Percentiles rank a stretch among this genome's conserved stretches.
These are phyloP conservation scores for Nitzschia putrida DNA, from an alignment of 108 stramenopile species.

Conservation along the genomic window DNA sequence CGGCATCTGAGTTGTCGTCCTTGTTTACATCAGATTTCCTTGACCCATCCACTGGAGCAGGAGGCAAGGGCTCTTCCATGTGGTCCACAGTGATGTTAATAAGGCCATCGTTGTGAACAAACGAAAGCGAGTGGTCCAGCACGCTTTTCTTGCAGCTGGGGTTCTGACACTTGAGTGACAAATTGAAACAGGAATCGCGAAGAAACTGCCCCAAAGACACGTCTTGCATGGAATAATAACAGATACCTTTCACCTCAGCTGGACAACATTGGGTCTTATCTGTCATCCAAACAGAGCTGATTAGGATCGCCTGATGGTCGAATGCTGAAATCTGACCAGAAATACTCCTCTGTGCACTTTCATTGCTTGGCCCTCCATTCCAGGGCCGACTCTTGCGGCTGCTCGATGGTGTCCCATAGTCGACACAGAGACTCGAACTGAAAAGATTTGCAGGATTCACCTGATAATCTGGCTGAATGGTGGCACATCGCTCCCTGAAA, in stretches of 20 bases:
- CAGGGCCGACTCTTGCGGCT: slow-evolving; percentile 77
- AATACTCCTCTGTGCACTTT: slow-evolving; percentile 56
- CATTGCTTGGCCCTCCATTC: slow-evolving; percentile 77
- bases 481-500: slow-evolving; percentile 81
- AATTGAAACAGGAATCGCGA: slow-evolving; percentile 92
- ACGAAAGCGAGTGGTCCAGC: slow-evolving; percentile 88
- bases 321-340: slow-evolving; percentile 75
- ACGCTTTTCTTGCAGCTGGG: slow-evolving; percentile 91
- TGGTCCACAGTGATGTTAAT: slow-evolving; percentile 89
- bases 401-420: slow-evolving; percentile 70
- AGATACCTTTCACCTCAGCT: slow-evolving; percentile 96
- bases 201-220: slow-evolving; percentile 93
- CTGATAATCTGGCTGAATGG: slow-evolving; percentile 55
- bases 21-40: slow-evolving; percentile 11
- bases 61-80: slow-evolving; percentile 73
- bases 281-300: slow-evolving; percentile 95
- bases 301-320: slow-evolving; percentile 91
- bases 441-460: slow-evolving; percentile 47
- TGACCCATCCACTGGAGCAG: slow-evolving; percentile 14
- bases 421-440: slow-evolving; percentile 77
- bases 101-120: slow-evolving; percentile 90
- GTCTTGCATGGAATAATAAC: slow-evolving; percentile 91
- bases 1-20: slow-evolving; percentile 39
- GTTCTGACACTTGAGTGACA: slow-evolving; percentile 89
- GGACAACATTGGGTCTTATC: slow-evolving; percentile 89